Evolutionary conservation across 805 yeast species (phyloP).

Genomic region (Saturnispora gosingensis): DNA sequence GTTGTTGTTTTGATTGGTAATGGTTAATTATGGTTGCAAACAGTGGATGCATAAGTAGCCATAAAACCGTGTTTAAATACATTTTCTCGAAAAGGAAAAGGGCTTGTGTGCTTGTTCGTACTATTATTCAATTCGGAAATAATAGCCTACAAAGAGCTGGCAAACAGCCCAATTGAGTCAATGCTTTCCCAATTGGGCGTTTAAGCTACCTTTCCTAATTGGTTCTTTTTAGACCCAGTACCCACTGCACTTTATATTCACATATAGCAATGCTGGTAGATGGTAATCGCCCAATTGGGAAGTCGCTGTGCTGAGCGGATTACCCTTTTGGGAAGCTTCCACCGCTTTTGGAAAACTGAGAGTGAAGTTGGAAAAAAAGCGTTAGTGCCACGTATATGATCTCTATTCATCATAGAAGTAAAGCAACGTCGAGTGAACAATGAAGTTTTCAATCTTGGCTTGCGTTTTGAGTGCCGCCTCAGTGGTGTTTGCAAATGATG

Average conservation of each 20-base stretch:
- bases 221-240: not conserved
- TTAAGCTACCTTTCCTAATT: not conserved
- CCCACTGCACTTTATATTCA: not conserved
- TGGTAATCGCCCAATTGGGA: not conserved
- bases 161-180: not conserved
- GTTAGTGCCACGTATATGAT: not conserved
- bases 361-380: not conserved
- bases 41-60: not conserved
- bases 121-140: not conserved
- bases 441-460: constrained; percentile 8
- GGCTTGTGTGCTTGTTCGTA: not conserved
- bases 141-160: not conserved
- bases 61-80: not conserved
- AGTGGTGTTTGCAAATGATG: constrained; percentile 11
- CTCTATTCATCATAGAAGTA: not conserved
- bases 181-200: not conserved
- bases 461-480: constrained; percentile 5
- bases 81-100: not conserved
- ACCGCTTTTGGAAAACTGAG: not conserved
- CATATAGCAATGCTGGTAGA: not conserved
- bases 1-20: not conserved
- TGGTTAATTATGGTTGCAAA: too few relatives aligned
- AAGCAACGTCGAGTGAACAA: not conserved
- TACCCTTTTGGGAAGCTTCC: not conserved
- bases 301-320: constrained; percentile 1